phyloP scores from a whole-genome alignment of 371 early-diverging fungal genomes.

The Dinochytrium kinnereticum region DNA sequence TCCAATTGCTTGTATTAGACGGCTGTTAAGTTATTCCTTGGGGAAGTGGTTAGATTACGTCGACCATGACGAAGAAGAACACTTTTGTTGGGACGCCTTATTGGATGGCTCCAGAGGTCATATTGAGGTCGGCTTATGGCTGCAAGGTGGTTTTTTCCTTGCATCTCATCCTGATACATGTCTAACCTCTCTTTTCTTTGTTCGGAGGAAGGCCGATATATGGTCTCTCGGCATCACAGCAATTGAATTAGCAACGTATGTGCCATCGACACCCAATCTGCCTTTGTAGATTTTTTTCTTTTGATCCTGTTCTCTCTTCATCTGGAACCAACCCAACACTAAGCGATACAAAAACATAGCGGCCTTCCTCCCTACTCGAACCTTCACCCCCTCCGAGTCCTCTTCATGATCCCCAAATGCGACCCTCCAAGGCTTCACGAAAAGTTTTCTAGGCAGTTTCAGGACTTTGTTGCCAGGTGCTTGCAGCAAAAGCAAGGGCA shows the following conservation, averaged over 20 bases:
- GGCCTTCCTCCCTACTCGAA: conserved; percentile 58
- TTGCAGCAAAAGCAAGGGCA: conserved; percentile 79
- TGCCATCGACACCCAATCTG: no score
- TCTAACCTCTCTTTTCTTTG: conserved; percentile 7
- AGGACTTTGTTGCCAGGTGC: conserved; percentile 87
- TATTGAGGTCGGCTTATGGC: conserved; percentile 44
- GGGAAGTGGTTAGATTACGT: conserved; percentile 45
- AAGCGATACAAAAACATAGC: conserved; percentile 15
- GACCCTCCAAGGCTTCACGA: conserved; percentile 38
- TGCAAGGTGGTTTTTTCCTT: conserved; percentile 30
- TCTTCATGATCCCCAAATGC: conserved; percentile 53
- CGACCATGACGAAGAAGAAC: conserved; percentile 52
- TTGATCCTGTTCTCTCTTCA: neutral
- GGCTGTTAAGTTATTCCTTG: neutral
- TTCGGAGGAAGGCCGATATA: conserved; percentile 48
- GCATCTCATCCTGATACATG: conserved; percentile 40
- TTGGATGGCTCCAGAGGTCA: conserved; percentile 61
- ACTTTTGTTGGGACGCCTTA: conserved; percentile 64
- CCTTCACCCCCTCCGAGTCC: conserved; percentile 60
- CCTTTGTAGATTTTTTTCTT: neutral
- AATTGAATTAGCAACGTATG: conserved; percentile 55
- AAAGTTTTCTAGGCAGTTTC: conserved; percentile 78
- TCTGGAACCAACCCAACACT: no score
- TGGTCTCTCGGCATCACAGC: conserved; percentile 59
- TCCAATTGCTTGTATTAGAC: no score